phyloP scores from a whole-genome alignment of 805 yeast genomes.

The Scheffersomyces lignosus region DNA sequence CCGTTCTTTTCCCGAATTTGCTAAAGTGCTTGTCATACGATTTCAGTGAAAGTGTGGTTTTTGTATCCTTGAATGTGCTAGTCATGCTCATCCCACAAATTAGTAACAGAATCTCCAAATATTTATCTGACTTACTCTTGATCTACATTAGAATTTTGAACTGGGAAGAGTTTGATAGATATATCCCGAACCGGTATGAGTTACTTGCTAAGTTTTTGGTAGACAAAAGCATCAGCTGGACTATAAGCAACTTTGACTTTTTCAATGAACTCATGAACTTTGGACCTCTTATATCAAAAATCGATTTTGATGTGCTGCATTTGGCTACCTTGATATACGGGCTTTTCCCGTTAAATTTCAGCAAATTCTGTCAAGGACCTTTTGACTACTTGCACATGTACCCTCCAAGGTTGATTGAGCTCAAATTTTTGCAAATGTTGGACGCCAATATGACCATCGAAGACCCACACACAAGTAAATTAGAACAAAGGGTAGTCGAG shows the following conservation, averaged over 20 bases:
- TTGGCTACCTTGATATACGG: conserved; percentile 57
- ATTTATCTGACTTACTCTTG: conserved; percentile 43
- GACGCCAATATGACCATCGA: neutral
- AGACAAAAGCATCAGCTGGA: conserved; percentile 16
- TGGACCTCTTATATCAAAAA: conserved; percentile 14
- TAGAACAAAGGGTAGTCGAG: conserved; percentile 7
- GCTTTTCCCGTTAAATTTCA: conserved; percentile 52
- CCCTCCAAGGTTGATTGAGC: conserved; percentile 13
- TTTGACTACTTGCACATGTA: conserved; percentile 23
- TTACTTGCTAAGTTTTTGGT: conserved; percentile 5
- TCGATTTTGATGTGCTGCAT: conserved; percentile 27
- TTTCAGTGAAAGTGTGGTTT: conserved; percentile 37
- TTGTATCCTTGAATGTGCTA: conserved; percentile 30
- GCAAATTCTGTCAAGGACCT: conserved; percentile 45
- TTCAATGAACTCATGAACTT: conserved; percentile 5
- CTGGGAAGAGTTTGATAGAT: conserved; percentile 21
- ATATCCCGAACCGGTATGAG: conserved; percentile 10
- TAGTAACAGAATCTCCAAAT: conserved; percentile 28
- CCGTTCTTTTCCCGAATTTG: conserved; percentile 37
- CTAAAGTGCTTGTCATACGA: conserved; percentile 44
- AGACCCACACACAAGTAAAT: neutral
- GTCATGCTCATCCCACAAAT: conserved; percentile 45
- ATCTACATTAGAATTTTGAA: conserved; percentile 41
- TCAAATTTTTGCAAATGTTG: conserved; percentile 6
- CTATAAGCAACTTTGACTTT: conserved; percentile 12